Conservation (phyloP, 164 flowering plant genomes). For the Vitis cinerea region DNA sequence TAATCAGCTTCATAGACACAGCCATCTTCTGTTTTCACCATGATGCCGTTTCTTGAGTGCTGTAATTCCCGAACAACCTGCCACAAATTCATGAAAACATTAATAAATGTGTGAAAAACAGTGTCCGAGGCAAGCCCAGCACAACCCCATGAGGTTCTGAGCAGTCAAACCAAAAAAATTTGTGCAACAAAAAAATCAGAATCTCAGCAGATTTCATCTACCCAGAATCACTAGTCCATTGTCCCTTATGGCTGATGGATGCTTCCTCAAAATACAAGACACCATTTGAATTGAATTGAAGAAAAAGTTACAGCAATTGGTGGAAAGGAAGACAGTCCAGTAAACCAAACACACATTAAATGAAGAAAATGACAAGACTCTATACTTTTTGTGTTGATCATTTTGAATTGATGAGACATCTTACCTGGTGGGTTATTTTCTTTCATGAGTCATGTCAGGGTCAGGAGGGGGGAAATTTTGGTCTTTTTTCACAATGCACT, state of each 20-base stretch:
- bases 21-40: constrained; percentile 81
- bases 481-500: constrained; percentile 17
- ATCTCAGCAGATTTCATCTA: constrained; percentile 1
- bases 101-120: background rate
- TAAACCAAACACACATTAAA: constrained; percentile 12
- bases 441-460: too few species aligned
- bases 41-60: constrained; percentile 75
- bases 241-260: background rate
- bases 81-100: constrained; percentile 22
- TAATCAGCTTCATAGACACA: constrained; percentile 69
- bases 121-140: constrained; percentile 1
- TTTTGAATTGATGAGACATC: constrained; percentile 25
- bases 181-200: constrained; percentile 12
- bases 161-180: constrained; percentile 37
- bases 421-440: constrained; percentile 20
- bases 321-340: background rate
- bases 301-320: constrained; percentile 4
- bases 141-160: constrained; percentile 12
- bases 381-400: constrained; percentile 13
- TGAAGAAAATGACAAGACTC: constrained; percentile 29
- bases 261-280: background rate
- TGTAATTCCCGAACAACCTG: constrained; percentile 90
- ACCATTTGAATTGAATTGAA: background rate
- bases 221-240: constrained; percentile 1
- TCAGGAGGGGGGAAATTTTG: background rate